Evolutionary conservation across 257 asterid genomes (phyloP), one percentile per base, ranked within the genome.

Genomic region (Capsicum rhomboideum): DNA sequence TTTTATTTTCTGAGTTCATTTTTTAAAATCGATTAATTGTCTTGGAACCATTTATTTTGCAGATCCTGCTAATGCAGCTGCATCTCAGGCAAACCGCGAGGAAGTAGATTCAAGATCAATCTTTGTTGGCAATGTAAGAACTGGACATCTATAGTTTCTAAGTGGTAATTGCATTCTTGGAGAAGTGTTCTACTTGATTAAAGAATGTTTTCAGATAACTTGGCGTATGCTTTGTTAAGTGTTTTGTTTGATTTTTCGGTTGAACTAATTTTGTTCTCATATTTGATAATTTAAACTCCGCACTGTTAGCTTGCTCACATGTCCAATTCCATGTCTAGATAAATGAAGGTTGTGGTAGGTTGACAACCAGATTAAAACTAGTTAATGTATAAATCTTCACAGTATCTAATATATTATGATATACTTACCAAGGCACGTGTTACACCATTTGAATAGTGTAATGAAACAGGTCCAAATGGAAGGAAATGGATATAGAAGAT

Each of bases 41-140:
- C 10, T 20, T n/a, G 18, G 78, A 69, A 40, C 8, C 81, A 31
- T 80, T 72, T 86, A 20, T 87, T 82, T 31, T 58, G 66, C 87
- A 96, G 99, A 94, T 87, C 97, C 99, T 75, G 94, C 95, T 59
- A 89, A 85, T 84, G 90, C 93, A 63, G 95, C 97, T 86, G 95
- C 97, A 69, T 88, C 94, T 53, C 95, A 91, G 86, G 98, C 96
- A 86, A 93, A 88, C 87, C 89, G 82, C 85, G 98, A 93, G 87
- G 99, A 96, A 88, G 93, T 96, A 61, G 99, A 96, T 87, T 77
- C 93, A 31, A 91, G 99, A 67, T 96, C 99, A 20, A 91, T 93
- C 82, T 96, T 83, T 91, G 99, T 96, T 83, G 99, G 99, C 85
- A 96, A 96, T 89, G 99, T 96, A 90, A 94, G 99, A 84, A 84